Conservation (phyloP, 75 land plant species). For the Ceratopteris richardii region DNA sequence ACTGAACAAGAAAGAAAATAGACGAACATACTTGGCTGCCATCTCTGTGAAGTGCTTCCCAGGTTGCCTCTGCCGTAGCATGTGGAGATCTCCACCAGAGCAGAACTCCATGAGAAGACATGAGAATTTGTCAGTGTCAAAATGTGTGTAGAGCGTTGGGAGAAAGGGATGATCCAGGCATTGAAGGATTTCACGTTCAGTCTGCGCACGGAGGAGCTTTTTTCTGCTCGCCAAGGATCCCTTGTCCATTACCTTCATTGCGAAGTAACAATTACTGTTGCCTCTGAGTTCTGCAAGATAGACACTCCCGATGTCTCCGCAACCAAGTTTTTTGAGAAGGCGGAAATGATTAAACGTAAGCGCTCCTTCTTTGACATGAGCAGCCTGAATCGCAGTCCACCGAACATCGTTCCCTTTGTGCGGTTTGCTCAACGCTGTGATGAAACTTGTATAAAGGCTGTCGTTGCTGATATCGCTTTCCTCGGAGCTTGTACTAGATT, state of each 20-base stretch:
- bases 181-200: conserved; percentile 72
- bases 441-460: conserved; percentile 49
- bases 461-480: conserved; percentile 66
- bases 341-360: conserved; percentile 78
- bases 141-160: conserved; percentile 71
- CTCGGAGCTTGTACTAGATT: conserved; percentile 76
- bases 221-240: conserved; percentile 49
- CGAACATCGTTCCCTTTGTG: conserved; percentile 85
- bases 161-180: conserved; percentile 70
- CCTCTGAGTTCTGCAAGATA: not conserved
- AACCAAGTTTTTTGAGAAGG: conserved; percentile 62
- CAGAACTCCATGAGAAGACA: conserved; percentile 81
- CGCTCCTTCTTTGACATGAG: conserved; percentile 55
- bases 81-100: conserved; percentile 70
- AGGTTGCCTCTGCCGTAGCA: conserved; percentile 61
- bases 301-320: conserved; percentile 69
- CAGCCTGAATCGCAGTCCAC: conserved; percentile 76
- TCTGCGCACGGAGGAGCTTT: conserved; percentile 61
- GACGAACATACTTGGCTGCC: conserved; percentile 48
- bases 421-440: conserved; percentile 70
- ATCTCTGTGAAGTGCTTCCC: conserved; percentile 66
- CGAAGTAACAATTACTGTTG: conserved; percentile 30
- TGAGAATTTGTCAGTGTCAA: conserved; percentile 65
- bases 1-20: too few relatives aligned
- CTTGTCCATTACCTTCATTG: conserved; percentile 88